phyloP scores from a whole-genome alignment of 2,329 filamentous ascomycete species.

The Pestalotiopsis sp. region DNA sequence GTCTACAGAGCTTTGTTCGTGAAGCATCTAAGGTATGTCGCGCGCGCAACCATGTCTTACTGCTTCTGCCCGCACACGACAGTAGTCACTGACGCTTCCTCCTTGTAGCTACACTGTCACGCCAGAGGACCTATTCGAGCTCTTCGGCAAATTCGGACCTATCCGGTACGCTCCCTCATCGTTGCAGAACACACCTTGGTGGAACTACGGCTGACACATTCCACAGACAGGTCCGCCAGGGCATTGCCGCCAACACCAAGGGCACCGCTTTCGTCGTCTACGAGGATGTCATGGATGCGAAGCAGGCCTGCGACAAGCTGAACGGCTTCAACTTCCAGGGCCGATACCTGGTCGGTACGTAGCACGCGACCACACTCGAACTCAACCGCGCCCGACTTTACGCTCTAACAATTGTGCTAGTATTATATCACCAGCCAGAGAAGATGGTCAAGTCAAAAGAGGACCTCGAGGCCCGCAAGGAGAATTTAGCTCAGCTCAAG shows the following conservation, averaged over 20 bases:
- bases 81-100: slow-evolving; percentile 21
- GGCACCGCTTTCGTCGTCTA: slow-evolving; percentile 99
- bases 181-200: slow-evolving; percentile 52
- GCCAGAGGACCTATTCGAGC: slow-evolving; percentile 95
- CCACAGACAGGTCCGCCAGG: slow-evolving; percentile 92
- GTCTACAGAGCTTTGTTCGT: slow-evolving; percentile 91
- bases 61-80: not conserved
- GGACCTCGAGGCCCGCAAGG: slow-evolving; percentile 89
- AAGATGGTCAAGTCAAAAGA: slow-evolving; percentile 83
- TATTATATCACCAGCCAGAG: slow-evolving; percentile 67
- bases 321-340: slow-evolving; percentile 99
- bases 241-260: slow-evolving; percentile 96
- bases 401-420: slow-evolving; percentile 35
- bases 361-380: slow-evolving; percentile 8
- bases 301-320: slow-evolving; percentile 98
- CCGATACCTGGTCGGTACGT: slow-evolving; percentile 95
- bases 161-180: slow-evolving; percentile 69
- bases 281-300: slow-evolving; percentile 98
- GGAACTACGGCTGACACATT: slow-evolving; percentile 24
- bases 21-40: slow-evolving; percentile 89
- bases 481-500: slow-evolving; percentile 98
- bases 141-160: slow-evolving; percentile 94
- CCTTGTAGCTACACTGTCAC: slow-evolving; percentile 90
- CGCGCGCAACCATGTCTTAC: slow-evolving; percentile 46
- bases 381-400: not conserved